Conservation (phyloP, 2,329 filamentous ascomycete genomes). For the Aspergillus jensenii region DNA sequence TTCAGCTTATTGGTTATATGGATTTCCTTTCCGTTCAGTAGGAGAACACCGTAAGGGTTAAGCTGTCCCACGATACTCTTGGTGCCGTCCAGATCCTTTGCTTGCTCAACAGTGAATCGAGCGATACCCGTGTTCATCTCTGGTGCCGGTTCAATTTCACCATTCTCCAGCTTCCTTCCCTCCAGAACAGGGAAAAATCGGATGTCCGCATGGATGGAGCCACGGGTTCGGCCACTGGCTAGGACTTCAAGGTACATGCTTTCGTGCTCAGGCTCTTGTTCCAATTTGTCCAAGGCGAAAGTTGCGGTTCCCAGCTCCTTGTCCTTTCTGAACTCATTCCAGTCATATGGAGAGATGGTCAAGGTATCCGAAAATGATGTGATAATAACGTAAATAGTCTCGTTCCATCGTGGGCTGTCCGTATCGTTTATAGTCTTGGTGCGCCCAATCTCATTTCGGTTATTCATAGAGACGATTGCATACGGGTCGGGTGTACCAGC, state of each 20-base stretch:
- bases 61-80: slow-evolving; percentile 90
- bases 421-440: slow-evolving; percentile 88
- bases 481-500: slow-evolving; percentile 91
- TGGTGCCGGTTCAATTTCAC: slow-evolving; percentile 75
- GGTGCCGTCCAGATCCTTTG: slow-evolving; percentile 88
- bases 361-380: slow-evolving; percentile 86
- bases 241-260: slow-evolving; percentile 83
- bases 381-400: slow-evolving; percentile 93
- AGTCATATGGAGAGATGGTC: slow-evolving; percentile 84
- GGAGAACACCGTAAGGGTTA: slow-evolving; percentile 83
- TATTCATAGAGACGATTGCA: slow-evolving; percentile 78
- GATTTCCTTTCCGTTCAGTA: slow-evolving; percentile 89
- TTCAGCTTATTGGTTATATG: slow-evolving; percentile 90
- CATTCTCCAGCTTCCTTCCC: slow-evolving; percentile 65
- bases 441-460: slow-evolving; percentile 74
- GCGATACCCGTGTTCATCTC: slow-evolving; percentile 93
- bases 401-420: slow-evolving; percentile 87
- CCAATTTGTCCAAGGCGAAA: slow-evolving; percentile 79
- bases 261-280: slow-evolving; percentile 74
- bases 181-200: slow-evolving; percentile 94
- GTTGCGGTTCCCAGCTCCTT: slow-evolving; percentile 88
- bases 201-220: slow-evolving; percentile 76
- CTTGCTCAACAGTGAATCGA: slow-evolving; percentile 89
- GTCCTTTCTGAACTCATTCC: slow-evolving; percentile 94
- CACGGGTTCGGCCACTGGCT: slow-evolving; percentile 79